Conservation (phyloP, 768 basidiomycete genomes). For the Amanita pallidorosea region DNA sequence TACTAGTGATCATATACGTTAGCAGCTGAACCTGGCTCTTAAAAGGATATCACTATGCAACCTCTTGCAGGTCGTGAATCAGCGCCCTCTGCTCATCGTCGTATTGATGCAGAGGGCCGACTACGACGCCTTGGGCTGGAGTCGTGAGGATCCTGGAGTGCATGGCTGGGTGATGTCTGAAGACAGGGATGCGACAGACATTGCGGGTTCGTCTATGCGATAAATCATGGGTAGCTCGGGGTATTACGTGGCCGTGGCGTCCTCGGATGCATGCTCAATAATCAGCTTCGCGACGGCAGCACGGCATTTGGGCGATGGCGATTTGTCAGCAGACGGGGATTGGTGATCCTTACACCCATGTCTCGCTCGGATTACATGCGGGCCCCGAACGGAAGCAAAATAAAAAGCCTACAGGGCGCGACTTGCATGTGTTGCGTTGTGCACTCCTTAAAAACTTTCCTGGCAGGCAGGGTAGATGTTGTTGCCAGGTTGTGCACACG, state of each 20-base stretch:
- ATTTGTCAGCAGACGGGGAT: neutral
- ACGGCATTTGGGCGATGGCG: neutral
- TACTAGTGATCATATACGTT: conserved; percentile 37
- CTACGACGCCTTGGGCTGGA: conserved; percentile 41
- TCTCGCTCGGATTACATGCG: neutral
- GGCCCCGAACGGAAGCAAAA: neutral
- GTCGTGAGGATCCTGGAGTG: conserved; percentile 32
- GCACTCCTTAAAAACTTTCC: no score
- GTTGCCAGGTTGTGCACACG: no score
- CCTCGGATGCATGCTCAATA: neutral
- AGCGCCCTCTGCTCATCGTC: conserved; percentile 49
- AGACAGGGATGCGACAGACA: neutral
- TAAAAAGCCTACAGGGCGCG: no score
- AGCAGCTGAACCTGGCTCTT: neutral
- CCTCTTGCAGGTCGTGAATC: conserved; percentile 54
- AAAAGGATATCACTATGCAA: conserved; percentile 16
- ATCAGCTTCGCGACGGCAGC: neutral
- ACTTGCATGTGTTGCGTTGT: no score
- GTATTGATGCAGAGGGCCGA: conserved; percentile 50
- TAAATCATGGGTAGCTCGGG: neutral
- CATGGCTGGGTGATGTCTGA: neutral
- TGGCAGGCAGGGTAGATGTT: no score
- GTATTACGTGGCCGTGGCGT: neutral
- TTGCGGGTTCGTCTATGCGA: neutral
- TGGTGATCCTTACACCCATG: no score